Percentiles rank a stretch among this genome's conserved stretches.
Evolutionary conservation across 805 yeast species (phyloP).

Genomic region (Metschnikowia matae): DNA sequence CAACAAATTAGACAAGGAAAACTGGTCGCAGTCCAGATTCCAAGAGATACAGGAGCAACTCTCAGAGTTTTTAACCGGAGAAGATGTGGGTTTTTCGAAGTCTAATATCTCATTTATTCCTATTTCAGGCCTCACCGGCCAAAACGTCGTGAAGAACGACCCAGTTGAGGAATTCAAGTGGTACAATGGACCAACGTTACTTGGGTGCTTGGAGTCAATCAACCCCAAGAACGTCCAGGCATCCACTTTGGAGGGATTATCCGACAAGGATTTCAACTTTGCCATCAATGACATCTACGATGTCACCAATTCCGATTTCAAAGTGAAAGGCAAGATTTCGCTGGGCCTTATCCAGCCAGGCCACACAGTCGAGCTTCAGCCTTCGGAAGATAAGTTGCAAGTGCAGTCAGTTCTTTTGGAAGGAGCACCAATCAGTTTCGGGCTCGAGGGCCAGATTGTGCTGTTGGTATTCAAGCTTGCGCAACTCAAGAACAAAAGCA

Average conservation of each 20-base stretch:
- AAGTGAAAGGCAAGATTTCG: constrained; percentile 60
- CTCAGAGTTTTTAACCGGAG: constrained; percentile 44
- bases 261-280: constrained; percentile 44
- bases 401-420: constrained; percentile 38
- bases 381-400: constrained; percentile 43
- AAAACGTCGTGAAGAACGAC: constrained; percentile 51
- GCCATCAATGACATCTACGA: constrained; percentile 61
- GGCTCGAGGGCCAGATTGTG: constrained; percentile 57
- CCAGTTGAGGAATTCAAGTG: constrained; percentile 35
- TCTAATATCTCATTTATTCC: constrained; percentile 54
- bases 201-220: constrained; percentile 37
- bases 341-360: constrained; percentile 70
- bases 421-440: constrained; percentile 45
- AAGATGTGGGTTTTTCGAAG: constrained; percentile 46
- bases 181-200: constrained; percentile 45
- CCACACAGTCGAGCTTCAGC: constrained; percentile 56
- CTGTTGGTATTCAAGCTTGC: constrained; percentile 46
- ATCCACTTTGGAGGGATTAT: constrained; percentile 9
- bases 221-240: constrained; percentile 5
- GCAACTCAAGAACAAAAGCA: constrained; percentile 44
- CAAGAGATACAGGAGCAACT: constrained; percentile 48
- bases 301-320: constrained; percentile 44
- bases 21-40: constrained; percentile 54
- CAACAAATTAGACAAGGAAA: constrained; percentile 64
- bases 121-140: constrained; percentile 65